Evolutionary conservation across 2,329 filamentous ascomycete species (phyloP), one percentile per base, ranked within the genome.

Genomic region (Aureobasidium sp.): DNA sequence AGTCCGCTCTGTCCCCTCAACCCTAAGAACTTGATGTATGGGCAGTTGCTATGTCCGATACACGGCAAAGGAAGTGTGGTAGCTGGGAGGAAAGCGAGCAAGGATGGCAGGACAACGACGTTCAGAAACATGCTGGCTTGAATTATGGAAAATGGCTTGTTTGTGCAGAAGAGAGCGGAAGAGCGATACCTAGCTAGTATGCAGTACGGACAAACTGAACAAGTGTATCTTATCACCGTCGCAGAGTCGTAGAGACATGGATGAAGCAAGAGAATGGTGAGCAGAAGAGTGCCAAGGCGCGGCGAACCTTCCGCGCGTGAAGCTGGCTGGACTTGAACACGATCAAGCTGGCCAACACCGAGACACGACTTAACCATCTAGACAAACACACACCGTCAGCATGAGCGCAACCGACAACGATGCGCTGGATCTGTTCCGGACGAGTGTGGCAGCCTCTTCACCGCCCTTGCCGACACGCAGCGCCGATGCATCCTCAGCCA

Each of bases 391-490:
- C 6, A 47, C 21, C 33, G 13, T 15, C 57, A 47, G 81, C 58
- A 74, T 76, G 67, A 83, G 85, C 66, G 70, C 73, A 27, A 66
- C 70, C 15, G 61, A 65, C 8, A 57, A 71, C 72, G 64, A 97
- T 71, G 85, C 92, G 54, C 85, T 97, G 65, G 80, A 91, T 65
- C 85, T 94, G 64, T 82, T 97, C 67, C 89, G 92, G 70, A 85
- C 88, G 71, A 86, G 89, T 65, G 94, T 97, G 75, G 84, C 87
- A 59, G 82, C 84, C 61, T 81, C 81, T 67, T 83, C 80, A 68
- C 75, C 85, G 54, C 87, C 92, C 61, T 81, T 89, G 59, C 89
- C 92, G 45, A 89, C 87, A 61, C 87, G 84, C 60, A 87, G 85
- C 60, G 75, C 84, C 66, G 85, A 90, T 67, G 78, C 84, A 15